Conservation (phyloP, 2,329 filamentous ascomycete species). For the Dendrostoma leiphaemia region DNA sequence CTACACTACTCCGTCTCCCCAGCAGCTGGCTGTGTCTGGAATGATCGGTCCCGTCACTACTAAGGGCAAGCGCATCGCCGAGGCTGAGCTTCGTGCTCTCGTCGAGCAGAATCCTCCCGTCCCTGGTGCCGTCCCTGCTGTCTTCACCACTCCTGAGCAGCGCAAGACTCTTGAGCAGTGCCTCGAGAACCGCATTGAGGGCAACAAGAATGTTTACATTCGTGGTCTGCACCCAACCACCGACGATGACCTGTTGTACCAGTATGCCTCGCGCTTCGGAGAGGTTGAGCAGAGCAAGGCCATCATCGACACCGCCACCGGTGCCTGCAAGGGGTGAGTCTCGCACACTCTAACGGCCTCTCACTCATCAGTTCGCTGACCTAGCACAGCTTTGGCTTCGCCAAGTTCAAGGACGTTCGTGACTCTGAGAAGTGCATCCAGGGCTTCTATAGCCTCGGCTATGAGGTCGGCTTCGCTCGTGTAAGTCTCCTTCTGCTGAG, state of each 20-base stretch:
- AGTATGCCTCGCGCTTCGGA: constrained; percentile 84
- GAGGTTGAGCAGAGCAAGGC: constrained; percentile 96
- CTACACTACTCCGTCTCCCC: constrained; percentile 66
- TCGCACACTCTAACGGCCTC: neutral
- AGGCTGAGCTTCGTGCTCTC: constrained; percentile 60
- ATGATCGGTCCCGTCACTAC: constrained; percentile 37
- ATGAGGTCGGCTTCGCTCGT: constrained; percentile 95
- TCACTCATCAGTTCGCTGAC: constrained; percentile 27
- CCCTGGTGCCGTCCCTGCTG: constrained; percentile 84
- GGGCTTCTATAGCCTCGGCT: constrained; percentile 89
- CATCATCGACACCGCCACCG: constrained; percentile 91
- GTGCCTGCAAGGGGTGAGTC: constrained; percentile 90
- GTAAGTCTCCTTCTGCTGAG: constrained; percentile 47
- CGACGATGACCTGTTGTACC: constrained; percentile 82
- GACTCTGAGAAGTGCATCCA: constrained; percentile 96
- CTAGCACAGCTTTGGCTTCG: constrained; percentile 80
- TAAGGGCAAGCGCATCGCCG: constrained; percentile 40
- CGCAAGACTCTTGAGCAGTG: constrained; percentile 91
- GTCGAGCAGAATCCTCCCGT: constrained; percentile 77
- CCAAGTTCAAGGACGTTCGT: constrained; percentile 84
- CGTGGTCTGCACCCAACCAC: constrained; percentile 93
- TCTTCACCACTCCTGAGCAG: constrained; percentile 80
- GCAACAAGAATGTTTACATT: constrained; percentile 98
- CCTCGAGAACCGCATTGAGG: constrained; percentile 84
- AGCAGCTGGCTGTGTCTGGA: constrained; percentile 48